phyloP scores from a whole-genome alignment of 73 alveolate genomes.

The Symbiodinium natans region DNA sequence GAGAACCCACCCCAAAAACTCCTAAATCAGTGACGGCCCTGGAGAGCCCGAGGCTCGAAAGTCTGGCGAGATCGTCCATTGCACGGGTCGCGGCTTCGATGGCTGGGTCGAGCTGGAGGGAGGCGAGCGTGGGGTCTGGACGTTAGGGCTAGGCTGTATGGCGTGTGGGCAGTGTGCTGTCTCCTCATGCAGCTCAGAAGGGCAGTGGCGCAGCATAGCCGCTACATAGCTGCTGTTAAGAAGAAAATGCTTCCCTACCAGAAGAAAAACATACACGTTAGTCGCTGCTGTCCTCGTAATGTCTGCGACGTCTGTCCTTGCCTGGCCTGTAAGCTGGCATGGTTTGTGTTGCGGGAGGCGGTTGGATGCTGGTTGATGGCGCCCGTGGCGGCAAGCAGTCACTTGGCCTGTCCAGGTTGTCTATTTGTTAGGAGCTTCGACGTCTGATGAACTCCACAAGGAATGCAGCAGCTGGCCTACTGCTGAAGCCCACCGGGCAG shows the following conservation, averaged over 20 bases:
- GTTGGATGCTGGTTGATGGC: slow-evolving; percentile 87
- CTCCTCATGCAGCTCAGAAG: too few species aligned
- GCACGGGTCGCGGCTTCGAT: slow-evolving; percentile 85
- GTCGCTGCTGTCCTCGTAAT: too few species aligned
- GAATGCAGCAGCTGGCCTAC: slow-evolving; percentile 69
- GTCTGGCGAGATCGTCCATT: slow-evolving; percentile 27
- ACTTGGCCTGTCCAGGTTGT: neutral
- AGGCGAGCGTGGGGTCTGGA: slow-evolving; percentile 21
- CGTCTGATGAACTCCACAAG: neutral
- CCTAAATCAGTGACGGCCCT: neutral
- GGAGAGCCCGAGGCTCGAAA: slow-evolving; percentile 30
- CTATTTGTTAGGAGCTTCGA: neutral
- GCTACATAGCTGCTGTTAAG: too few species aligned
- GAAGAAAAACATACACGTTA: too few species aligned
- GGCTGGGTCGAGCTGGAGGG: slow-evolving; percentile 70
- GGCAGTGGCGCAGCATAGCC: too few species aligned
- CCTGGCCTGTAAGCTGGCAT: neutral
- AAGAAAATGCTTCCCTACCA: too few species aligned
- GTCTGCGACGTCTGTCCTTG: too few species aligned
- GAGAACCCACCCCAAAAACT: too few species aligned
- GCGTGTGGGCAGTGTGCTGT: too few species aligned
- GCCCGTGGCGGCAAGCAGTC: slow-evolving; percentile 88
- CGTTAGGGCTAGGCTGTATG: too few species aligned
- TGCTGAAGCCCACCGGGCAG: slow-evolving; percentile 54
- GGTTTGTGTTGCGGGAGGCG: neutral